Evolutionary conservation across 1,284 basidiomycete species (phyloP), one percentile per base, ranked within the genome.

Genomic region (Kwoniella shivajii): DNA sequence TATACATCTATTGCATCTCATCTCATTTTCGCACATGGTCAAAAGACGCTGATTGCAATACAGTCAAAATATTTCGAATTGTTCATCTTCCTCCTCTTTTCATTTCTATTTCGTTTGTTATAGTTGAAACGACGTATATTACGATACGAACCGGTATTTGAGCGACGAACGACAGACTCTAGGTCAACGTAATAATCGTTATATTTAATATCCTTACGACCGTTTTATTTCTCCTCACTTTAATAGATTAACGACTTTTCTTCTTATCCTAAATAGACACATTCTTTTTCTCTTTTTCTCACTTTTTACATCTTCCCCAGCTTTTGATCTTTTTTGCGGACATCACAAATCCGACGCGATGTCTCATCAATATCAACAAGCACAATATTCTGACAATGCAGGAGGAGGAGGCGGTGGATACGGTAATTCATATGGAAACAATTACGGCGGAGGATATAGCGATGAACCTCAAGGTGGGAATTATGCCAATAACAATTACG

Each of bases 351-450:
- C n/a, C n/a, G 46, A 50, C 55, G 50, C 54, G 57, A 48, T 61
- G 67, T 69, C 68, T 64, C 69, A 43, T 45, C 57, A 66, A 37
- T 71, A 73, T 62, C 71, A 71, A 51, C 69, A 69, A 55, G 67
- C 65, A 37, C 65, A 66, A 5, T 70, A 71, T 50, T 56, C 49
- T 18, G 68, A 73, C 56, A 57, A 50, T 24, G 37, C 45, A 33
- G 57, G 51, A 24, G 44, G 45, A 39, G 53, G 57, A 36, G 58
- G 58, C 16, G 34, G 49, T n/a, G 54, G 60, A 6, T 63, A 66
- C 46, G 54, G 55, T 13, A 50, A 59, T n/a, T 60, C 59, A 26
- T 60, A 56, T 27, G 61, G 57, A 26, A 60, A 65, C 50, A 44
- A 34, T 31, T n/a, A 45, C 18, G 51, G 56, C 11, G 54, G 51